These are phyloP conservation scores for Samsoniella hepiali DNA, from an alignment of 2,329 filamentous ascomycete genomes.

Conservation along the genomic window DNA sequence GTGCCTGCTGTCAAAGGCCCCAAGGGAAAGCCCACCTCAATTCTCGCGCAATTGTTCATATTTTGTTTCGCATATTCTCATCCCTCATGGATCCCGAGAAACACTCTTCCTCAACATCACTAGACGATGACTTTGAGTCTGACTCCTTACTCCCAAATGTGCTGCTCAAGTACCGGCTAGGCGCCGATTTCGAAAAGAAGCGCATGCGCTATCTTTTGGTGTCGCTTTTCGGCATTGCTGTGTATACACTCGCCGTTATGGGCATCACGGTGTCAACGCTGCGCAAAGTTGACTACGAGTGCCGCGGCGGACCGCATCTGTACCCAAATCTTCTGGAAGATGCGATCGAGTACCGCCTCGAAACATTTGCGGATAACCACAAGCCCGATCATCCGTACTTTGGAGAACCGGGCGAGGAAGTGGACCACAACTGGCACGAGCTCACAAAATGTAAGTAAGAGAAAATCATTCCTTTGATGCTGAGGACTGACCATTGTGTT, in stretches of 20 bases:
- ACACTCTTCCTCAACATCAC: not conserved
- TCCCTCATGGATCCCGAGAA: not conserved
- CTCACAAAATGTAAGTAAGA: slow-evolving; percentile 1
- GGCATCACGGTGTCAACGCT: slow-evolving; percentile 1
- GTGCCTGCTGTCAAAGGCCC: not conserved
- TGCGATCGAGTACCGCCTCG: not conserved
- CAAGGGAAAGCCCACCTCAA: too few species aligned
- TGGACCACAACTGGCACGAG: slow-evolving; percentile 8
- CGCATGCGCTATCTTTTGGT: slow-evolving; percentile 9
- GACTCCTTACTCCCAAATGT: not conserved
- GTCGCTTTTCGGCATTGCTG: not conserved
- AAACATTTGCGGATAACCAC: slow-evolving; percentile 6
- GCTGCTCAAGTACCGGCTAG: slow-evolving; percentile 2
- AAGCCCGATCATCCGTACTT: slow-evolving; percentile 8
- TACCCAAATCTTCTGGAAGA: slow-evolving; percentile 6
- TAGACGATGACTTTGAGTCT: slow-evolving; percentile 6
- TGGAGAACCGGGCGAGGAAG: slow-evolving; percentile 6
- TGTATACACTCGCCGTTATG: slow-evolving; percentile 4
- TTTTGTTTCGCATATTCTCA: not conserved
- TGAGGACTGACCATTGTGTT: not conserved
- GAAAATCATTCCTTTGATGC: not conserved
- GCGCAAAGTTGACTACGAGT: slow-evolving; percentile 5
- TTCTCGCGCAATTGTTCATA: not conserved
- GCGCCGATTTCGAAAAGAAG: slow-evolving; percentile 9
- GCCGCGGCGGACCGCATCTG: slow-evolving; percentile 3